phyloP scores from a whole-genome alignment of 2,329 filamentous ascomycete genomes.

The Xylaria arbuscula region DNA sequence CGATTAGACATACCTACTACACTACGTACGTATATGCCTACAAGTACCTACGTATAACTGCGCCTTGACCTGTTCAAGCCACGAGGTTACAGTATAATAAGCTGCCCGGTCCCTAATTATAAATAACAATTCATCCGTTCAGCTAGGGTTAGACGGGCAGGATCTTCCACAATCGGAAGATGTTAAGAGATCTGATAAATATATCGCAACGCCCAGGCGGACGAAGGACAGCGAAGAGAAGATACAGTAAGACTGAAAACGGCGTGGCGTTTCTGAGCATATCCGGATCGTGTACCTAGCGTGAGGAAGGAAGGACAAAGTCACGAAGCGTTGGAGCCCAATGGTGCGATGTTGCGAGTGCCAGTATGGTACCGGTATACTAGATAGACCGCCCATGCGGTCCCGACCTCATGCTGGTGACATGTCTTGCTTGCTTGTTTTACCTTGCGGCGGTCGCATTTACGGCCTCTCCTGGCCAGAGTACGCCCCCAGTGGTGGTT shows the following conservation, averaged over 20 bases:
- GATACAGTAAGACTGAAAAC: not conserved
- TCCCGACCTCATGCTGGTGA: constrained; percentile 18
- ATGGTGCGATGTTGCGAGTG: constrained; percentile 14
- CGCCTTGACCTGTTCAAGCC: constrained; percentile 22
- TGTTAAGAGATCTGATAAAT: constrained; percentile 16
- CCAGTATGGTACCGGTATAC: constrained; percentile 16
- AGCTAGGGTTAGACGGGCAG: constrained; percentile 17
- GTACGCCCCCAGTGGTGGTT: constrained; percentile 25
- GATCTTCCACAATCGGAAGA: constrained; percentile 18
- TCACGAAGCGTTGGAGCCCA: constrained; percentile 26
- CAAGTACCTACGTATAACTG: not conserved
- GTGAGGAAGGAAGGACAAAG: not conserved
- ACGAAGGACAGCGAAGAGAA: constrained; percentile 19
- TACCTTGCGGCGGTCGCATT: constrained; percentile 27
- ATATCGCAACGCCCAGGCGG: constrained; percentile 26
- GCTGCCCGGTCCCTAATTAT: constrained; percentile 23
- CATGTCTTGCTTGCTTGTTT: constrained; percentile 29
- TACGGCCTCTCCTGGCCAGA: constrained; percentile 19
- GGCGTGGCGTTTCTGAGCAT: not conserved
- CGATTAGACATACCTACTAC: not conserved
- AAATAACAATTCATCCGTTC: constrained; percentile 25
- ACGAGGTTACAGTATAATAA: constrained; percentile 29
- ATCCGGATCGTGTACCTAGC: constrained; percentile 3
- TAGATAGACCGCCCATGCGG: constrained; percentile 4
- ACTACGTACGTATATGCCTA: not conserved